Evolutionary conservation across 2,329 filamentous ascomycete species (phyloP).

Genomic region (Colletotrichum sp.): DNA sequence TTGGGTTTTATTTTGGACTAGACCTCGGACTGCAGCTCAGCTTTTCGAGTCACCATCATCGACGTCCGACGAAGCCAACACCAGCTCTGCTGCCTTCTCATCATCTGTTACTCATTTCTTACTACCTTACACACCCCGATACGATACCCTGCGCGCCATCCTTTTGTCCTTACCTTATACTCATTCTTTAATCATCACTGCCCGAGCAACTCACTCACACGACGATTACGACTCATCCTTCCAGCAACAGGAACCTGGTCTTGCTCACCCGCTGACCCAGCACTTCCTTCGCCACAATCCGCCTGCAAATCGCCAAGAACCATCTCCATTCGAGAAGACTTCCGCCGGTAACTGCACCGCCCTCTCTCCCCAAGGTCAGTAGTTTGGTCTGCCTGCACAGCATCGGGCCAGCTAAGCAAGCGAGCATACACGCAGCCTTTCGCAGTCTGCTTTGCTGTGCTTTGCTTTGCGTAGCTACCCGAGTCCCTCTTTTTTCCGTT

Average conservation of each 20-base stretch:
- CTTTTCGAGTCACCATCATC: neutral
- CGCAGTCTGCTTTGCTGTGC: neutral
- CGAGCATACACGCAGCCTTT: neutral
- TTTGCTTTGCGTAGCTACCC: neutral
- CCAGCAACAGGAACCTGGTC: neutral
- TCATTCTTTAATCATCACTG: constrained; percentile 15
- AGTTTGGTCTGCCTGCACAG: neutral
- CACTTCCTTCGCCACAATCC: constrained; percentile 15
- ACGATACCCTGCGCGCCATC: constrained; percentile 8
- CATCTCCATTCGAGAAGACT: neutral
- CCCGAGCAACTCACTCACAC: neutral
- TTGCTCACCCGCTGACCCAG: constrained; percentile 7
- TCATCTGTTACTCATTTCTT: neutral
- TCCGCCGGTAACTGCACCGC: constrained; percentile 10
- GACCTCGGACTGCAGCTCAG: neutral
- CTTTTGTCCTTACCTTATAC: constrained; percentile 8
- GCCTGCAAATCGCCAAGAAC: constrained; percentile 4
- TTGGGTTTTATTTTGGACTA: neutral
- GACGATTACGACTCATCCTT: constrained; percentile 17
- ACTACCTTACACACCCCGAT: neutral
- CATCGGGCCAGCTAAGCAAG: neutral
- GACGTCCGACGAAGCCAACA: neutral
- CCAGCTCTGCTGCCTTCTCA: neutral
- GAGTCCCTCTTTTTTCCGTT: neutral
- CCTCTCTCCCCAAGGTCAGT: constrained; percentile 13